Evolutionary conservation across 805 yeast genomes (phyloP).

Genomic region (Wickerhamomyces strasburgensis): DNA sequence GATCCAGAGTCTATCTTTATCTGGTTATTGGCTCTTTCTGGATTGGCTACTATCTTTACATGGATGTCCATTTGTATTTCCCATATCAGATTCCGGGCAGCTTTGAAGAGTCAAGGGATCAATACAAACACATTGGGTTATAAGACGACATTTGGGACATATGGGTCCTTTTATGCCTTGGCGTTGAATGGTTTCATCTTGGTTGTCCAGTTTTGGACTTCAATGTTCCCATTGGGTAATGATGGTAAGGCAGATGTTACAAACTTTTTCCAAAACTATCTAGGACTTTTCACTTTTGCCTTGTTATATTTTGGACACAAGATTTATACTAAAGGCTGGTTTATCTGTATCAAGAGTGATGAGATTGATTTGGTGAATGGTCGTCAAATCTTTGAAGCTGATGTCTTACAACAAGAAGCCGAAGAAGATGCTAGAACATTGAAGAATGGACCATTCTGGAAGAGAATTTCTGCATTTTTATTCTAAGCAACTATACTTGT

Average conservation of each 20-base stretch:
- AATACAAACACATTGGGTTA: slow-evolving; percentile 48
- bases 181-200: slow-evolving; percentile 44
- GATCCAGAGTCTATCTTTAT: slow-evolving; percentile 54
- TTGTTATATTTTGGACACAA: slow-evolving; percentile 49
- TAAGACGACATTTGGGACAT: slow-evolving; percentile 44
- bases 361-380: slow-evolving; percentile 44
- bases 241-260: slow-evolving; percentile 32
- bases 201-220: slow-evolving; percentile 62
- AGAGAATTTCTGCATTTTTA: slow-evolving; percentile 23
- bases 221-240: slow-evolving; percentile 52
- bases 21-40: slow-evolving; percentile 61
- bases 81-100: slow-evolving; percentile 55
- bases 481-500: slow-evolving; percentile 21
- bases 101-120: slow-evolving; percentile 50
- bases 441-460: slow-evolving; percentile 16
- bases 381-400: slow-evolving; percentile 39
- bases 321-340: slow-evolving; percentile 35
- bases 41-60: slow-evolving; percentile 57
- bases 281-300: slow-evolving; percentile 41
- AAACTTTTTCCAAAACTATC: slow-evolving; percentile 49
- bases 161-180: slow-evolving; percentile 50
- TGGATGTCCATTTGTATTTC: slow-evolving; percentile 56
- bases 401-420: slow-evolving; percentile 35
- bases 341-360: slow-evolving; percentile 29
- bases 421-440: slow-evolving; percentile 29